phyloP scores from a whole-genome alignment of 768 basidiomycete species.

The Lentinula raphanica region DNA sequence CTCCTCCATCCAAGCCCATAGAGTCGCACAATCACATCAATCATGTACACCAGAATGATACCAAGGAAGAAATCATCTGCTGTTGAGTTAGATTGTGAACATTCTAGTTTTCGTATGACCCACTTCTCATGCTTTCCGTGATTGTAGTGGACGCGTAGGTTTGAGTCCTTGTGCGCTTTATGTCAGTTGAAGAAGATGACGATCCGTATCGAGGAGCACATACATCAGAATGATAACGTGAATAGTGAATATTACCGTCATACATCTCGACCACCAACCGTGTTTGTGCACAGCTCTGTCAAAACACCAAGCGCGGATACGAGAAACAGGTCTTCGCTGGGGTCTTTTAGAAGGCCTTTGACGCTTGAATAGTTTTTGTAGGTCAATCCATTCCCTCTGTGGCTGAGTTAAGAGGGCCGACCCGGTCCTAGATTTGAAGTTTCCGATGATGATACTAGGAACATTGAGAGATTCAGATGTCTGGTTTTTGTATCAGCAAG shows the following conservation, averaged over 20 bases:
- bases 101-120: slow-evolving; percentile 14
- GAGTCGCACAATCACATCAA: slow-evolving; percentile 75
- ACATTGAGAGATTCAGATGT: slow-evolving; percentile 11
- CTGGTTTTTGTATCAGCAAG: background rate
- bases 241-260: slow-evolving; percentile 73
- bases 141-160: slow-evolving; percentile 52
- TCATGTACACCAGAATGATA: slow-evolving; percentile 63
- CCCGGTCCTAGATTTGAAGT: slow-evolving; percentile 85
- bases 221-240: slow-evolving; percentile 85
- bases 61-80: slow-evolving; percentile 54
- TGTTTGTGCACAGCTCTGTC: slow-evolving; percentile 88
- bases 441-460: slow-evolving; percentile 87
- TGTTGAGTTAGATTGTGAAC: background rate
- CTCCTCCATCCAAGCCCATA: slow-evolving; percentile 80
- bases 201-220: slow-evolving; percentile 19
- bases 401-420: slow-evolving; percentile 79
- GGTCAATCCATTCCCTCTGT: slow-evolving; percentile 91
- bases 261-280: slow-evolving; percentile 83
- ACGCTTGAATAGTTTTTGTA: slow-evolving; percentile 81
- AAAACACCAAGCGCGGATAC: slow-evolving; percentile 79
- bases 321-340: slow-evolving; percentile 45
- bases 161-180: slow-evolving; percentile 58
- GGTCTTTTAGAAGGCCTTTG: slow-evolving; percentile 86
- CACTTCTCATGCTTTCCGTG: slow-evolving; percentile 57
- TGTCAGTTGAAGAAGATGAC: background rate